phyloP scores from a whole-genome alignment of 2,329 filamentous ascomycete genomes.

The Trichophyton schoenleinii region DNA sequence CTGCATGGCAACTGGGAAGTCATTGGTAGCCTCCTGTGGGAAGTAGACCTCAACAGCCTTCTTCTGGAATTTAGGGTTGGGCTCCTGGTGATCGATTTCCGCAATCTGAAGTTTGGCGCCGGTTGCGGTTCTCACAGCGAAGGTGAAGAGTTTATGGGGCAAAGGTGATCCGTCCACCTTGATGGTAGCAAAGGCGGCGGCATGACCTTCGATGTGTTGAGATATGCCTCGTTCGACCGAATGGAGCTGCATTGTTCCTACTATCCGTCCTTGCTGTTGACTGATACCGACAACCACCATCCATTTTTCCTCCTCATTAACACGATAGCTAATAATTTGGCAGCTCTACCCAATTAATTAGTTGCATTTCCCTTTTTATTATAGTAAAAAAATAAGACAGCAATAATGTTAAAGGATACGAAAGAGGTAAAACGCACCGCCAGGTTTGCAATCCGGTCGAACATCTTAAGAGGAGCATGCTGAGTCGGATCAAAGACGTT shows the following conservation, averaged over 20 bases:
- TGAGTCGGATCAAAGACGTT: slow-evolving; percentile 81
- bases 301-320: slow-evolving; percentile 93
- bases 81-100: slow-evolving; percentile 85
- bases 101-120: slow-evolving; percentile 96
- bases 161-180: slow-evolving; percentile 76
- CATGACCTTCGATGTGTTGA: slow-evolving; percentile 94
- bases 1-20: slow-evolving; percentile 97
- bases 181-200: slow-evolving; percentile 83
- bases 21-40: slow-evolving; percentile 84
- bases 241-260: slow-evolving; percentile 93
- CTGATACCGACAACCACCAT: slow-evolving; percentile 96
- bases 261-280: slow-evolving; percentile 81
- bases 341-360: slow-evolving; percentile 49
- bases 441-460: slow-evolving; percentile 86
- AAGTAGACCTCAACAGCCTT: slow-evolving; percentile 98
- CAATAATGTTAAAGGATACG: neutral
- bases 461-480: slow-evolving; percentile 72
- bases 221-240: slow-evolving; percentile 93
- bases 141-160: slow-evolving; percentile 92
- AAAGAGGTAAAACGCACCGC: slow-evolving; percentile 49
- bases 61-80: slow-evolving; percentile 83
- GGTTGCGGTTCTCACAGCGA: slow-evolving; percentile 77
- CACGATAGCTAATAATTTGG: slow-evolving; percentile 99
- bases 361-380: neutral
- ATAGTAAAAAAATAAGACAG: neutral